phyloP scores from a whole-genome alignment of 2,329 filamentous ascomycete genomes.

The Alternaria conjuncta region DNA sequence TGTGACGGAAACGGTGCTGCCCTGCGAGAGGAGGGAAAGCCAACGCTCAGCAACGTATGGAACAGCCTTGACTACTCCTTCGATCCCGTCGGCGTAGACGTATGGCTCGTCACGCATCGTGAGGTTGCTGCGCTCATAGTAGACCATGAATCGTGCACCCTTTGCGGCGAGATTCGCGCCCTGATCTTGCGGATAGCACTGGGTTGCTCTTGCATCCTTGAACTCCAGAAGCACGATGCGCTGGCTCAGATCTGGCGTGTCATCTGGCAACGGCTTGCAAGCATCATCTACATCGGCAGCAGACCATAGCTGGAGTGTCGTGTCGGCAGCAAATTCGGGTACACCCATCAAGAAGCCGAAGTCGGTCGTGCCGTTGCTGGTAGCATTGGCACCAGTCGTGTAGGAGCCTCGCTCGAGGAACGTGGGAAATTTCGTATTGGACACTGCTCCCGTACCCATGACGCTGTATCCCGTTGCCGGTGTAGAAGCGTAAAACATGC shows the following conservation, averaged over 20 bases:
- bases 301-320: constrained; percentile 35
- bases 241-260: constrained; percentile 63
- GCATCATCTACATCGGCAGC: constrained; percentile 57
- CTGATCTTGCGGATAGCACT: constrained; percentile 23
- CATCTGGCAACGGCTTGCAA: constrained; percentile 60
- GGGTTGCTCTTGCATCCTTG: constrained; percentile 14
- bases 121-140: constrained; percentile 15
- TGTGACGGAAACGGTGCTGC: constrained; percentile 15
- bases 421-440: constrained; percentile 40
- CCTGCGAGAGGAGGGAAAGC: constrained; percentile 19
- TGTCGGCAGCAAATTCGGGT: constrained; percentile 28
- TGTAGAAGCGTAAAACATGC: constrained; percentile 56
- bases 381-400: constrained; percentile 42
- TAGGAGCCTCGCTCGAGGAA: constrained; percentile 16
- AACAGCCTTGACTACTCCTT: constrained; percentile 11
- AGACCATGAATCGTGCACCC: constrained; percentile 61
- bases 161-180: constrained; percentile 48
- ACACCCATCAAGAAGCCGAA: constrained; percentile 47
- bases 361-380: constrained; percentile 25
- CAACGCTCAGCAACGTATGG: constrained; percentile 18
- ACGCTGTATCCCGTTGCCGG: constrained; percentile 54
- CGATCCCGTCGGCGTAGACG: constrained; percentile 21
- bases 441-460: constrained; percentile 55
- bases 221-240: constrained; percentile 56
- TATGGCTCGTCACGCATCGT: constrained; percentile 23